These are phyloP conservation scores for Amoebophrya sp. DNA, from an alignment of 169 alveolate genomes.

Conservation along the genomic window DNA sequence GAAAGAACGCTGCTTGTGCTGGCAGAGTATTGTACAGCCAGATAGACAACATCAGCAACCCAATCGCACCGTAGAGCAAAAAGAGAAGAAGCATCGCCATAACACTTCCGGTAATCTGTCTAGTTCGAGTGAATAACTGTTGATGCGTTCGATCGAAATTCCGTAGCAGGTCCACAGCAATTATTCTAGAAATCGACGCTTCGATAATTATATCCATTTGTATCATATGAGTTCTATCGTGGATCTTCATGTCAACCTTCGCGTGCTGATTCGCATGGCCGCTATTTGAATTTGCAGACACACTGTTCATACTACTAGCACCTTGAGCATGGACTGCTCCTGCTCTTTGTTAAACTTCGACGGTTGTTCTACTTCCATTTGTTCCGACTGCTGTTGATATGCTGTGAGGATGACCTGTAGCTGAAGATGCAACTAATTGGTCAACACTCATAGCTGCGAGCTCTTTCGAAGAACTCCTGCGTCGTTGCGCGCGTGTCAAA, in stretches of 20 bases:
- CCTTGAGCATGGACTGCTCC: no score
- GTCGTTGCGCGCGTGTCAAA: not conserved
- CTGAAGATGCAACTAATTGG: no score
- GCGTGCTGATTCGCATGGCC: no score
- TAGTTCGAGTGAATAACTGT: not conserved
- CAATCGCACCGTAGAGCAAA: not conserved
- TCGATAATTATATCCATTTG: not conserved
- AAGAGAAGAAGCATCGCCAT: not conserved
- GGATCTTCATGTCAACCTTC: no score
- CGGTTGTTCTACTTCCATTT: not conserved
- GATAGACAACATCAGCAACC: not conserved
- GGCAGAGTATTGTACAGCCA: not conserved
- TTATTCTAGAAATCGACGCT: not conserved
- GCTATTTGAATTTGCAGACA: no score
- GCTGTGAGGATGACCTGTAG: no score
- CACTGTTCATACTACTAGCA: no score
- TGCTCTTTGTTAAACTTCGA: not conserved
- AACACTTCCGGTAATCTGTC: not conserved
- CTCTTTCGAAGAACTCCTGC: no score
- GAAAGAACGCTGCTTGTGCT: not conserved
- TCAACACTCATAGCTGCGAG: no score
- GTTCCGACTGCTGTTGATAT: not conserved
- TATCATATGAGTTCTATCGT: no score
- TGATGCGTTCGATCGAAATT: not conserved
- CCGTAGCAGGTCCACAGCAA: not conserved